Conservation (phyloP, 805 yeast species). For the Zygoascus tannicola region DNA sequence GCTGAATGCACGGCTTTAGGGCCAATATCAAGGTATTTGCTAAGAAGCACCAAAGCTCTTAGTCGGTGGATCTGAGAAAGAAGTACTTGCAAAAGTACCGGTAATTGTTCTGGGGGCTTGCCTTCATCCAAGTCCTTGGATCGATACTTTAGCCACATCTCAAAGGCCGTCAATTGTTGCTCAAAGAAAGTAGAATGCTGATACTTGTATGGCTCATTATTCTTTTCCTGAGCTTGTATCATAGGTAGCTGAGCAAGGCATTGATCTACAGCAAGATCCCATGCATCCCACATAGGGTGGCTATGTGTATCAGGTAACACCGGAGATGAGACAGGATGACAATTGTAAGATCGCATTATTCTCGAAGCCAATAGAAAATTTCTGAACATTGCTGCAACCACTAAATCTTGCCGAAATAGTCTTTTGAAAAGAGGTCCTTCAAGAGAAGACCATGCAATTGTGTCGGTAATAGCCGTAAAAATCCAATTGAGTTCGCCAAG, state of each 20-base stretch:
- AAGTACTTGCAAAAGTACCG: constrained; percentile 85
- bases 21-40: constrained; percentile 84
- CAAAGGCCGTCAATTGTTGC: constrained; percentile 93
- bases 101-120: constrained; percentile 89
- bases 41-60: constrained; percentile 73
- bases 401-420: constrained; percentile 85
- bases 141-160: constrained; percentile 79
- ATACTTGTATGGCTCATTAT: constrained; percentile 39
- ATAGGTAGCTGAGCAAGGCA: constrained; percentile 49
- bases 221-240: constrained; percentile 26
- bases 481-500: constrained; percentile 96
- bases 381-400: constrained; percentile 93
- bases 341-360: constrained; percentile 85
- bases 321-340: constrained; percentile 93
- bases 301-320: constrained; percentile 74
- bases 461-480: constrained; percentile 94
- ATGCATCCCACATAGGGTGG: constrained; percentile 95
- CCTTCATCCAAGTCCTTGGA: constrained; percentile 58
- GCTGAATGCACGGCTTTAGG: constrained; percentile 97
- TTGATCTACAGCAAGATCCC: constrained; percentile 97
- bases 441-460: constrained; percentile 92
- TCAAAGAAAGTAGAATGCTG: constrained; percentile 93
- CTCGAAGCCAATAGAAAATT: constrained; percentile 87
- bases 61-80: constrained; percentile 90
- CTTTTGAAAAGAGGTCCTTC: constrained; percentile 83